Base-by-base conservation (phyloP, 495 filamentous ascomycete species). In the Choiromyces venosus region DNA sequence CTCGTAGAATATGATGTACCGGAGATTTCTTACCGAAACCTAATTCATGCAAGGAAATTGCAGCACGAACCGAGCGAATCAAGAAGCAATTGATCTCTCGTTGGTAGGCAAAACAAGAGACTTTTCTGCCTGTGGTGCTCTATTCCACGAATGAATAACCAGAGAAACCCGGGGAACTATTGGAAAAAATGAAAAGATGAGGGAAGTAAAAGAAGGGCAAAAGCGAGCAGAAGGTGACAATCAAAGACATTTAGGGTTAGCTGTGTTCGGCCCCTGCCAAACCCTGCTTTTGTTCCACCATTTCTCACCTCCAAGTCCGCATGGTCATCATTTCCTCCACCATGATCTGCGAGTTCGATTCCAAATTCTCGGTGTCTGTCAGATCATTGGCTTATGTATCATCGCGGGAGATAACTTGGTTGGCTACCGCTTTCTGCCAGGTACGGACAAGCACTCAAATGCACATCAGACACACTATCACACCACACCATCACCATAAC, bases 21-120 rank as follows among this genome's bases (percentile, higher is more conserved):
- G 52, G 52, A 18, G 25, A 61, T 33, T 61, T 33, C 52, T 61
- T 61, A 33, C 52, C 25, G 25, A 61, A 18, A 14, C 25, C 52
- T 61, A 33, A 29, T 61, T 61, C 25, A 61, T 61, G 52, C 75
- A 77, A 76, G 69, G 73, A 76, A 65, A 69, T 65, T 56, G 61
- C 72, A 76, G 68, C 64, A 76, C 69, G 66, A 77, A 77, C 69
- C 75, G 74, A 70, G 25, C 52, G 25, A 61, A 61, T 16, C 52
- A 18, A 12, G 52, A 61, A 33, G 52, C 25, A 12, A 29, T 61
- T 61, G 52, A 33, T 61, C 52, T 61, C 52, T 61, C 25, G 52
- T 33, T 16, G 25, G 12, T 29, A 5, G 52, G 25, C 25, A 33
- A 16, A 16, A 33, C 6, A 1, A 9, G 44, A 18, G 25, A 4